Evolutionary conservation across 495 filamentous ascomycete species (phyloP).

Genomic region (Staphylotrichum longicolle): DNA sequence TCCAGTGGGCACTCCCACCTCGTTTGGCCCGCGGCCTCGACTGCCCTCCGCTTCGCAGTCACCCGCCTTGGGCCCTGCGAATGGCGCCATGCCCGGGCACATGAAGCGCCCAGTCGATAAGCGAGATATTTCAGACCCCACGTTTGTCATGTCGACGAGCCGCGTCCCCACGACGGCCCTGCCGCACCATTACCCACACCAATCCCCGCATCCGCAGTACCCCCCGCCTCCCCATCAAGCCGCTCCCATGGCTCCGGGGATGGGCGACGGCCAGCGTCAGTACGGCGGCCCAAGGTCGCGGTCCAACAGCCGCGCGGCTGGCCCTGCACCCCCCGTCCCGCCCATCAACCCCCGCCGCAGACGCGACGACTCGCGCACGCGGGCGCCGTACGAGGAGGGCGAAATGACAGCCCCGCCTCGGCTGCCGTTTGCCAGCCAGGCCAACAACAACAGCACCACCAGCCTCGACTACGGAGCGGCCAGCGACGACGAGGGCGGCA

Average conservation of each 20-base stretch:
- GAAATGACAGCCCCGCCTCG: conserved; percentile 28
- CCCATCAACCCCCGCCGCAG: conserved; percentile 67
- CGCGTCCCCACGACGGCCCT: conserved; percentile 65
- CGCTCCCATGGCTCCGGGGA: conserved; percentile 13
- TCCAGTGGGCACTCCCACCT: conserved; percentile 32
- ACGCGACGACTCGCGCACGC: conserved; percentile 55
- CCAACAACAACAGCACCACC: conserved; percentile 21
- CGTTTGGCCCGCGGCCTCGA: conserved; percentile 28
- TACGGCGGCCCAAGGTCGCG: conserved; percentile 41
- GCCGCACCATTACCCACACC: conserved; percentile 33
- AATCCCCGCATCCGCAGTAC: conserved; percentile 3
- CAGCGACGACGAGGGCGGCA: conserved; percentile 50
- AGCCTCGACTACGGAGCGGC: conserved; percentile 34
- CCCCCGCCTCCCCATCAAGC: conserved; percentile 4
- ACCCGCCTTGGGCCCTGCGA: conserved; percentile 32
- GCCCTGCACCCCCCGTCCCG: conserved; percentile 57
- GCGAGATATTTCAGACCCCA: conserved; percentile 78
- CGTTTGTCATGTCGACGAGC: conserved; percentile 73
- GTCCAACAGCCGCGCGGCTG: conserved; percentile 33
- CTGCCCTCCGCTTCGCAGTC: conserved; percentile 48
- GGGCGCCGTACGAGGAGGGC: conserved; percentile 52
- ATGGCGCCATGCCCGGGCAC: conserved; percentile 32
- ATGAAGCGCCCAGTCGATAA: conserved; percentile 69
- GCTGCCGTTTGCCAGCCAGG: conserved; percentile 25
- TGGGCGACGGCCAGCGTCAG: conserved; percentile 23